phyloP scores from a whole-genome alignment of 2,329 filamentous ascomycete genomes.

The Ceratocystis harringtonii region DNA sequence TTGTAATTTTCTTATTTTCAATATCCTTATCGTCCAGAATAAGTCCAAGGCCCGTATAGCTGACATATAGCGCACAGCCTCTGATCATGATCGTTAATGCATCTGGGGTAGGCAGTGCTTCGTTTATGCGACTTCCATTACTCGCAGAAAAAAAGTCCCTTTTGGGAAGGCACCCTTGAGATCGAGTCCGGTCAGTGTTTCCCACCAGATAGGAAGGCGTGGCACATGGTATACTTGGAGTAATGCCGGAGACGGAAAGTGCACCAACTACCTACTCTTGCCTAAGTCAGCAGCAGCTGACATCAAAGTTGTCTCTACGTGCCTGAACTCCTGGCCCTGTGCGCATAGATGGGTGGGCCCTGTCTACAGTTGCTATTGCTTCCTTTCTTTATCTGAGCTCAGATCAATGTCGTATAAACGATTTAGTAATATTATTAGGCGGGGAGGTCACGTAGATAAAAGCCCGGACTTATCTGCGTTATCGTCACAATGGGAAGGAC shows the following conservation, averaged over 20 bases:
- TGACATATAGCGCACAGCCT: too few species aligned
- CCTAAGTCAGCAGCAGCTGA: neutral
- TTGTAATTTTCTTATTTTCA: too few species aligned
- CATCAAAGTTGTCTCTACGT: neutral
- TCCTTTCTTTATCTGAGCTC: neutral
- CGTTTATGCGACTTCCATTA: neutral
- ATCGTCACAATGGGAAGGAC: neutral
- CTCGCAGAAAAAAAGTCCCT: neutral
- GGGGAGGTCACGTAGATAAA: neutral
- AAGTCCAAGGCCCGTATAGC: too few species aligned
- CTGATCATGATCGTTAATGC: too few species aligned
- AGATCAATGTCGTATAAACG: neutral
- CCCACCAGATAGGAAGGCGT: neutral
- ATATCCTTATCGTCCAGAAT: too few species aligned
- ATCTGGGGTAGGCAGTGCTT: neutral
- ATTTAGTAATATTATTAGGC: neutral
- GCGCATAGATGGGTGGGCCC: neutral
- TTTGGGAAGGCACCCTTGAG: neutral
- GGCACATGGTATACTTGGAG: neutral
- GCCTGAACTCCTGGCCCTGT: neutral
- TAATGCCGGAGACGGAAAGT: neutral
- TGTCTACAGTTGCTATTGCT: neutral
- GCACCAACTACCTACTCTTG: neutral
- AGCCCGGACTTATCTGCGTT: neutral
- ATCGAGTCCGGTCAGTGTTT: neutral